Evolutionary conservation across 192 early-diverging fungal genomes (phyloP), one percentile per base, ranked within the genome.

Genomic region (Martensiomyces pterosporus): DNA sequence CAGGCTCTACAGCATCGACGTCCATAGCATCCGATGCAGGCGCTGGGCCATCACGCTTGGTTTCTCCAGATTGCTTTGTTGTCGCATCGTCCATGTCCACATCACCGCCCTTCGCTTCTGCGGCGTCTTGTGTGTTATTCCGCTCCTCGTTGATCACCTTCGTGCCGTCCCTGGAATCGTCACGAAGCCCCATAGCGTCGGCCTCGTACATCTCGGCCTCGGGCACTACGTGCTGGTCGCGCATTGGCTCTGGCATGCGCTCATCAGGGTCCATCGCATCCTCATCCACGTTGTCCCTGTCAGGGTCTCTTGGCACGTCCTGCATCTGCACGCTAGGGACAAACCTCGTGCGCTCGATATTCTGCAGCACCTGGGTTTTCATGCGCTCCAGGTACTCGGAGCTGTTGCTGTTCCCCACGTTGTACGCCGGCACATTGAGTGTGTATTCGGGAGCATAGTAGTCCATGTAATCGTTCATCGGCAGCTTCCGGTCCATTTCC

Each of bases 401-500:
- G 5, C 86, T 86, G 72, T 99, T 99, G 46, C 78, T 79, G 67
- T 99, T 95, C 15, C 85, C 83, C 60, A 88, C 85, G 48, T 89
- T 90, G 53, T 87, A 93, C 12, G 87, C 80, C 12, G 90, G 85
- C 0, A 90, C 88, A 50, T 93, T 85, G 26, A 99, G 74, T 13
- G 79, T 79, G 73, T 88, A 95, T 47, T 97, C 91, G 4, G 93
- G 94, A 3, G 89, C 92, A 74, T 87, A 99, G 75, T 96, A 93
- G 49, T 87, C 84, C 64, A 86, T 87, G 52, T 95, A 99, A 47
- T 89, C 84, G 53, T 90, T 93, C 55, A 85, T 84, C 1, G 94
- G 93, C 56, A 97, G 76, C 34, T 85, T 83, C 46, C 82, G 68
- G 21, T 70, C 72, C 49, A 86, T 68, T 46, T 90, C 84, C 15